Evolutionary conservation across 2,329 filamentous ascomycete genomes (phyloP), one percentile per base, ranked within the genome.

Genomic region (Aureobasidium mangrovei): DNA sequence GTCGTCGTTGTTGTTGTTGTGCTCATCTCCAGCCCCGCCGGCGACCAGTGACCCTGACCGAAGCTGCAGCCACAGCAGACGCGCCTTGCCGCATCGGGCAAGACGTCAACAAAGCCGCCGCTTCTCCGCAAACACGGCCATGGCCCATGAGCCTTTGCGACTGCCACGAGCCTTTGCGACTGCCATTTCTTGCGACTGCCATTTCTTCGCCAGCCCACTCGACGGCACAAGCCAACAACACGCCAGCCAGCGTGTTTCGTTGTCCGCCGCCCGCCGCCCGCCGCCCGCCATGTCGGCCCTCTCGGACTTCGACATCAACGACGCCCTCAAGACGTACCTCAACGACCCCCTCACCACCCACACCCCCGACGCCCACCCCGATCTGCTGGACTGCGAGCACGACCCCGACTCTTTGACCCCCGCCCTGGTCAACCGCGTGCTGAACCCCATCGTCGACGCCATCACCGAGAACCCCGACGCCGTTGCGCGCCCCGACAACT

Each of bases 271-370:
- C 57, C 44, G 53, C 8, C 33, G n/a, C 5, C 18, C 38, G 51
- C 32, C 38, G 38, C 35, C 57, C 44, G 53, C 8, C 33, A 54
- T 55, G 54, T 56, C 57, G 57, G 49, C 55, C 9, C 55, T 56
- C 9, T 48, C 53, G 68, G 80, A 85, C 66, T 98, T 98, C 74
- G 88, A 97, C 70, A 88, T 98, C 72, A 95, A 96, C 70, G 86
- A 95, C 75, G 89, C 90, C 61, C 85, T 97, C 70, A 96, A 95
- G 77, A 82, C 88, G 69, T 98, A 96, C 73, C 88, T 96, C 80
- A 94, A 89, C 72, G 91, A 97, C 69, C 91, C 93, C 7, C 77
- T 83, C 43, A 81, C 82, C 38, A 86, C 97, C 54, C 77, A 86
- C 6, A 96, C 91, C 2, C 84, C 87, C 41, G 91, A 97, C 69